phyloP scores from a whole-genome alignment of 345 rosid genomes.

The Cardamine occulta region DNA sequence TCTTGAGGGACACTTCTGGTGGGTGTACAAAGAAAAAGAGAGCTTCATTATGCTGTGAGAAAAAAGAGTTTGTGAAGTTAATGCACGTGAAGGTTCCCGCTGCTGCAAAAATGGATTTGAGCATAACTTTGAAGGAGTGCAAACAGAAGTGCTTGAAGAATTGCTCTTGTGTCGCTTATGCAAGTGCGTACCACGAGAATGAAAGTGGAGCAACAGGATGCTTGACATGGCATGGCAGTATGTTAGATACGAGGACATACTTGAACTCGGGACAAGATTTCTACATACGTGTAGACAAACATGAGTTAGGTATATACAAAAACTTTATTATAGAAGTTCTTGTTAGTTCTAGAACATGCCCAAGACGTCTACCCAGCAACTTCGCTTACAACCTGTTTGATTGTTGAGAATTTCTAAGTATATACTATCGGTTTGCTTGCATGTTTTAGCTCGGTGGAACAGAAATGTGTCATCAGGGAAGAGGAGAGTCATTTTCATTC shows the following conservation, averaged over 20 bases:
- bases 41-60: slow-evolving; percentile 33
- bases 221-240: slow-evolving; percentile 55
- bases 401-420: too few species aligned
- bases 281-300: slow-evolving; percentile 52
- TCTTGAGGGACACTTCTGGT: slow-evolving; percentile 49
- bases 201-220: slow-evolving; percentile 53
- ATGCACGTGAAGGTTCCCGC: slow-evolving; percentile 56
- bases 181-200: slow-evolving; percentile 50
- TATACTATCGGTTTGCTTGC: too few species aligned
- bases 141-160: slow-evolving; percentile 48
- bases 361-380: too few species aligned
- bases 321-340: too few species aligned
- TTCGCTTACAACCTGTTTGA: too few species aligned
- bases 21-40: slow-evolving; percentile 55
- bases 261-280: slow-evolving; percentile 56
- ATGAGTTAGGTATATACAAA: slow-evolving; percentile 51
- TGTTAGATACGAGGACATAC: slow-evolving; percentile 52
- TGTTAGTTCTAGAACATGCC: too few species aligned
- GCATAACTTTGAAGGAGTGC: slow-evolving; percentile 51
- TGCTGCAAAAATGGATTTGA: slow-evolving; percentile 43
- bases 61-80: slow-evolving; percentile 62
- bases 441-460: slow-evolving; percentile 36
- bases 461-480: slow-evolving; percentile 33
- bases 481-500: slow-evolving; percentile 34
- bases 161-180: slow-evolving; percentile 65